Conservation (phyloP, 352 stramenopile species). For the Pythium rishiriense region DNA sequence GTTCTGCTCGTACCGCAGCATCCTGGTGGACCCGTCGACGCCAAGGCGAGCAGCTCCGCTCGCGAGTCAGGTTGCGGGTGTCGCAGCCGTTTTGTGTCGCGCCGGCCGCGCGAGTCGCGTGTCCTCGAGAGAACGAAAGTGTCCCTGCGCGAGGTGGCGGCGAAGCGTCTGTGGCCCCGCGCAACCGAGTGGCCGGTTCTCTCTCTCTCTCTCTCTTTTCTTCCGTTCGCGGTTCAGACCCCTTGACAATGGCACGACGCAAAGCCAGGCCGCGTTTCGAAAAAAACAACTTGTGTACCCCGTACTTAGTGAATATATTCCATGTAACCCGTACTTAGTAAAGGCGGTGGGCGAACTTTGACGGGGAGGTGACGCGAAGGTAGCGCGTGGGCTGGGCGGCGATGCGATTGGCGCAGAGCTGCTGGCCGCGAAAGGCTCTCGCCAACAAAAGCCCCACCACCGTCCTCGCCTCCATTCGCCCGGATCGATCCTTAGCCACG, state of each 20-base stretch:
- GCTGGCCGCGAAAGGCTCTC: constrained; percentile 6
- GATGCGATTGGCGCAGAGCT: constrained; percentile 23
- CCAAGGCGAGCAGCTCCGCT: background rate
- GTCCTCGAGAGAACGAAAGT: background rate
- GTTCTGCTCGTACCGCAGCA: constrained; percentile 15
- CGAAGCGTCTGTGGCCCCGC: background rate
- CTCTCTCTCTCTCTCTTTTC: background rate
- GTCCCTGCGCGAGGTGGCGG: background rate
- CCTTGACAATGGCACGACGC: constrained; percentile 14
- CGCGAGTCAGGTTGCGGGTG: too few species aligned
- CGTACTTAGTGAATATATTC: constrained; percentile 8
- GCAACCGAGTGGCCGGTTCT: constrained; percentile 7
- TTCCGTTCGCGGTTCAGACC: constrained; percentile 5
- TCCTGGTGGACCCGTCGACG: background rate
- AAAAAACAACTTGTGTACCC: constrained; percentile 4
- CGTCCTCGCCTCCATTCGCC: too few species aligned
- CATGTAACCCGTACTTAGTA: constrained; percentile 7
- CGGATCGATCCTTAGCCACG: too few species aligned
- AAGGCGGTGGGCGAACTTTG: constrained; percentile 20
- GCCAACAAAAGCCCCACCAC: too few species aligned
- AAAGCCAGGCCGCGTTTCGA: constrained; percentile 16
- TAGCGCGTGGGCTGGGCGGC: constrained; percentile 11
- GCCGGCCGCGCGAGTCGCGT: too few species aligned
- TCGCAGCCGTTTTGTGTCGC: too few species aligned
- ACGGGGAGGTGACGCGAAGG: constrained; percentile 14